Conservation (phyloP, 1,284 basidiomycete genomes). For the Melampsora occidentalis region DNA sequence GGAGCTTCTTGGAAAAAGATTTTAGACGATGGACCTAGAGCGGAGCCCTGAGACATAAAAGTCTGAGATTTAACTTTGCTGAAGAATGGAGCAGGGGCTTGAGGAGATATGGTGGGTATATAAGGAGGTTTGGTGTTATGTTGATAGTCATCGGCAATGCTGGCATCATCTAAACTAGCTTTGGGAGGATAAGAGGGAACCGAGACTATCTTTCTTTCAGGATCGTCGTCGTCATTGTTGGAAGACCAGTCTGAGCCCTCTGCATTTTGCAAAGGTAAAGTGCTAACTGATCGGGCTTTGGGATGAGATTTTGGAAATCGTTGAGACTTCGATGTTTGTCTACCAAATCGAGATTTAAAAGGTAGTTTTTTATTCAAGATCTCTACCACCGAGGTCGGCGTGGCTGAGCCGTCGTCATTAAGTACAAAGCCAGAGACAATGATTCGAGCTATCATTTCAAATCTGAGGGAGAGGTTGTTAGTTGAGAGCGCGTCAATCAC, state of each 20-base stretch:
- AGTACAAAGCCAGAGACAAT: conserved; percentile 85
- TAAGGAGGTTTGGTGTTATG: background rate
- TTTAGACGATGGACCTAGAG: conserved; percentile 4
- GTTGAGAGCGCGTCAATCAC: background rate
- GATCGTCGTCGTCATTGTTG: conserved; percentile 8
- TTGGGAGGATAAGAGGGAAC: conserved; percentile 60
- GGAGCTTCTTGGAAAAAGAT: conserved; percentile 33
- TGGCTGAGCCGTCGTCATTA: conserved; percentile 62
- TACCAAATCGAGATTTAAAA: background rate
- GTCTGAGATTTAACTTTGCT: background rate
- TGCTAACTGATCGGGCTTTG: conserved; percentile 24
- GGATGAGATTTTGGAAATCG: background rate
- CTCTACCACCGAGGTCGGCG: background rate
- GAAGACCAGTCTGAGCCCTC: conserved; percentile 12
- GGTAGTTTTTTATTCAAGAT: background rate
- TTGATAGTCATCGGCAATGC: background rate
- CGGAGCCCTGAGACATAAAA: conserved; percentile 15
- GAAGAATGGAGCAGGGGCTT: background rate
- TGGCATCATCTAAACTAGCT: background rate
- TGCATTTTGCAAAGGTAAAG: conserved; percentile 8
- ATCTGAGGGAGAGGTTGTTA: conserved; percentile 55
- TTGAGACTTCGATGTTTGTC: background rate
- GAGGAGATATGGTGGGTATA: conserved; percentile 10
- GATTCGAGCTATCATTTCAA: conserved; percentile 85
- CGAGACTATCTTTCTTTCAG: conserved; percentile 60